Conservation (phyloP, 208 protist genomes). For the Leishmania braziliensis region DNA sequence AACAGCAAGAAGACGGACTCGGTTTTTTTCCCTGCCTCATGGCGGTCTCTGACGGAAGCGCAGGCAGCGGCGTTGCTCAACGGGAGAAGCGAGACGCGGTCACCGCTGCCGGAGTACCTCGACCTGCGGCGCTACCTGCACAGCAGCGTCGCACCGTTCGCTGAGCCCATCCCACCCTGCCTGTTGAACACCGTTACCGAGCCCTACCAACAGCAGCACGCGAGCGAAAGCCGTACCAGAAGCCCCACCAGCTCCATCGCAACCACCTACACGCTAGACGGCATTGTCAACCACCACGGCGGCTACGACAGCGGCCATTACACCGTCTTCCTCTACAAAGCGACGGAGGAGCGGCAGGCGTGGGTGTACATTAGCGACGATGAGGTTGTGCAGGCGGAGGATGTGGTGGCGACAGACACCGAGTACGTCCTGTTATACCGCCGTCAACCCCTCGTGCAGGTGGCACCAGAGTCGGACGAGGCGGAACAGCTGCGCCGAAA, state of each 20-base stretch:
- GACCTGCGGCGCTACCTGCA: slow-evolving; percentile 70
- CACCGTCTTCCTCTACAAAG: slow-evolving; percentile 76
- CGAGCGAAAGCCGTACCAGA: not conserved
- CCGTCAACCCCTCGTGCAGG: slow-evolving; percentile 64
- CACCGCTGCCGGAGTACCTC: slow-evolving; percentile 51
- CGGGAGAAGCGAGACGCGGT: not conserved
- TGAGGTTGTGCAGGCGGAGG: slow-evolving; percentile 32
- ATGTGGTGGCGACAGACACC: slow-evolving; percentile 59
- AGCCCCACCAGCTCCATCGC: slow-evolving; percentile 18
- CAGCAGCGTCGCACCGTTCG: slow-evolving; percentile 31
- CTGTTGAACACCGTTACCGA: not conserved
- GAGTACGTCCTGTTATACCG: slow-evolving; percentile 89
- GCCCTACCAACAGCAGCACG: not conserved
- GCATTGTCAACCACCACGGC: slow-evolving; percentile 86
- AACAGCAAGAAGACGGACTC: slow-evolving; percentile 79
- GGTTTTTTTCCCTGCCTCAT: slow-evolving; percentile 67
- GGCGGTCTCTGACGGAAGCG: slow-evolving; percentile 36
- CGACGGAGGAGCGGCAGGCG: slow-evolving; percentile 26
- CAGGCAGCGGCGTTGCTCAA: slow-evolving; percentile 1
- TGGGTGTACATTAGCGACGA: slow-evolving; percentile 90
- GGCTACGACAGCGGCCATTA: slow-evolving; percentile 87
- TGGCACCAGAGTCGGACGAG: slow-evolving; percentile 21
- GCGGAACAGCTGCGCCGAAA: slow-evolving; percentile 50
- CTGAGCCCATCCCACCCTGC: slow-evolving; percentile 27
- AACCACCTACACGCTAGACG: slow-evolving; percentile 82